Evolutionary conservation across 2,329 filamentous ascomycete species (phyloP).

Genomic region (Pseudopithomyces maydicus): DNA sequence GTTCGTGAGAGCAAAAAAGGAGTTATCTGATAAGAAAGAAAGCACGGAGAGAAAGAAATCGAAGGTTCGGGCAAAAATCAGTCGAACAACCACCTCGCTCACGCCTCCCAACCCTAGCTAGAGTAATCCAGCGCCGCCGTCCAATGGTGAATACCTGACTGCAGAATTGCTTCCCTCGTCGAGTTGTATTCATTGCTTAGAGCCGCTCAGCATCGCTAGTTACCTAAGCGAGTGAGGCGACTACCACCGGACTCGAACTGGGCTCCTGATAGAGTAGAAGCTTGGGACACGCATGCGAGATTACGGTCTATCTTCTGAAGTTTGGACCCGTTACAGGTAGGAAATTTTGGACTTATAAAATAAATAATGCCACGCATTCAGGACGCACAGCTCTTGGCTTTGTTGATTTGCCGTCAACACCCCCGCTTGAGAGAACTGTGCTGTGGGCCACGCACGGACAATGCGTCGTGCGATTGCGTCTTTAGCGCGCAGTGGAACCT

Average conservation of each 20-base stretch:
- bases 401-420: too few relatives aligned
- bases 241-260: conserved; percentile 50
- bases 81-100: conserved; percentile 44
- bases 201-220: conserved; percentile 48
- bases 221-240: conserved; percentile 47
- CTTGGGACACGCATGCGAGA: conserved; percentile 37
- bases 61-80: conserved; percentile 27
- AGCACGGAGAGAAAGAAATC: background rate
- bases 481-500: too few relatives aligned
- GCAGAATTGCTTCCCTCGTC: conserved; percentile 51
- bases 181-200: conserved; percentile 50
- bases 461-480: too few relatives aligned
- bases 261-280: conserved; percentile 41
- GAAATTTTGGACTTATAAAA: background rate
- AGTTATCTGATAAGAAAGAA: too few relatives aligned
- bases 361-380: too few relatives aligned
- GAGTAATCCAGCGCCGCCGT: conserved; percentile 49
- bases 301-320: conserved; percentile 41
- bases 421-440: too few relatives aligned
- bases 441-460: too few relatives aligned
- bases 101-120: conserved; percentile 40
- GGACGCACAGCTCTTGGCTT: too few relatives aligned
- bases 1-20: too few relatives aligned
- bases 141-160: conserved; percentile 48
- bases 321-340: conserved; percentile 43